These are phyloP conservation scores for Dipodascopsis uninucleata DNA, from an alignment of 805 yeast species.

Conservation along the genomic window DNA sequence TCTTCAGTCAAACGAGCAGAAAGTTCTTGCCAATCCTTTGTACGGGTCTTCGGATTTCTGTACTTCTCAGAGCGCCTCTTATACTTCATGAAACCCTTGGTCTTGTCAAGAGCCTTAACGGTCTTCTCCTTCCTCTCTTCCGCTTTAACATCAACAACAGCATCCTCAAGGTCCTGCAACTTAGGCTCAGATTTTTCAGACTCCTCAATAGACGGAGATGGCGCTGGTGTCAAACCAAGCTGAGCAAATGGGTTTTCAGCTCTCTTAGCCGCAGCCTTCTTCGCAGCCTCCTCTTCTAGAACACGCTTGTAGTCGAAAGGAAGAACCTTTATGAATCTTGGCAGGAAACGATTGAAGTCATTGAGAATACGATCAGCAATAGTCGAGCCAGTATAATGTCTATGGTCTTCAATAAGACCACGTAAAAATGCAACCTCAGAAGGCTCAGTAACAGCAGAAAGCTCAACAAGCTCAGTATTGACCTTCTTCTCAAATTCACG, in stretches of 20 bases:
- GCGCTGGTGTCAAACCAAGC: slow-evolving; percentile 19
- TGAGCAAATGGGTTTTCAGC: slow-evolving; percentile 35
- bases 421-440: slow-evolving; percentile 90
- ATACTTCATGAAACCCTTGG: slow-evolving; percentile 91
- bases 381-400: slow-evolving; percentile 89
- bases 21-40: slow-evolving; percentile 90
- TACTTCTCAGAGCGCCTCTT: slow-evolving; percentile 83
- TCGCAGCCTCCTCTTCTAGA: slow-evolving; percentile 67
- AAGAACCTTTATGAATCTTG: slow-evolving; percentile 78
- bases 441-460: slow-evolving; percentile 74
- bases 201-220: slow-evolving; percentile 9
- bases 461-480: slow-evolving; percentile 77
- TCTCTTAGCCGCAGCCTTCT: slow-evolving; percentile 60
- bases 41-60: slow-evolving; percentile 70
- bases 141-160: slow-evolving; percentile 64
- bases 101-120: slow-evolving; percentile 64
- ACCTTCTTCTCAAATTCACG: slow-evolving; percentile 76
- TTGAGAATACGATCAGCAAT: slow-evolving; percentile 77
- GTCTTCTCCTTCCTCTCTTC: slow-evolving; percentile 62
- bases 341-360: slow-evolving; percentile 84
- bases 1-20: slow-evolving; percentile 75
- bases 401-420: slow-evolving; percentile 90
- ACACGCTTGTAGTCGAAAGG: slow-evolving; percentile 91
- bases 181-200: slow-evolving; percentile 59
- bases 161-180: slow-evolving; percentile 84